Percentiles rank a stretch among this genome's conserved stretches.
Conservation (phyloP, 192 early-diverging fungal species). For the Jimgerdemannia flammicorona region DNA sequence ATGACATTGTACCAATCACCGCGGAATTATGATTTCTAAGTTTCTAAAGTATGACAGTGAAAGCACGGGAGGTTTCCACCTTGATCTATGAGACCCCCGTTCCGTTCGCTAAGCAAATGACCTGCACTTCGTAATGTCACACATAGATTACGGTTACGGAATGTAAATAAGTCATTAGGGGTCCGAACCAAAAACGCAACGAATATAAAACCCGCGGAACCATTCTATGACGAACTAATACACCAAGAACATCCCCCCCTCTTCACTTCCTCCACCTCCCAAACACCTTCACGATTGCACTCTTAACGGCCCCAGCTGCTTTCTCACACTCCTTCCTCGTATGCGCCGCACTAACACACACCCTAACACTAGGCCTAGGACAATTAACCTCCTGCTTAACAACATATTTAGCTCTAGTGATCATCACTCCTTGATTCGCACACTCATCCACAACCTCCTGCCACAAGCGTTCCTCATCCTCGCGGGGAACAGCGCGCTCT, state of each 20-base stretch:
- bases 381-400: conserved; percentile 71
- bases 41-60: too few relatives aligned
- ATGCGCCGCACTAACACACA: conserved; percentile 72
- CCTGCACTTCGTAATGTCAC: too few relatives aligned
- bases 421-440: conserved; percentile 76
- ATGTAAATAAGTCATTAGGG: too few relatives aligned
- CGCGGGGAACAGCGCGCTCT: conserved; percentile 33
- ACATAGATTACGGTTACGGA: too few relatives aligned
- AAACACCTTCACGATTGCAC: conserved; percentile 59
- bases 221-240: too few relatives aligned
- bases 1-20: too few relatives aligned
- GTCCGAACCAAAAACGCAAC: too few relatives aligned
- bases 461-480: conserved; percentile 73
- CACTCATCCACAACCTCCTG: conserved; percentile 79
- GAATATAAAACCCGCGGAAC: too few relatives aligned
- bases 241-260: neutral
- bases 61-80: too few relatives aligned
- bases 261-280: conserved; percentile 21
- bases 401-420: conserved; percentile 87
- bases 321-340: conserved; percentile 84
- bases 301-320: conserved; percentile 71
- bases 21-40: too few relatives aligned
- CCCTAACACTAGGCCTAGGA: conserved; percentile 79
- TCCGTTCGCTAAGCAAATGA: too few relatives aligned
- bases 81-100: too few relatives aligned